phyloP scores from a whole-genome alignment of 1,284 basidiomycete genomes.

The Agroathelia rolfsii region DNA sequence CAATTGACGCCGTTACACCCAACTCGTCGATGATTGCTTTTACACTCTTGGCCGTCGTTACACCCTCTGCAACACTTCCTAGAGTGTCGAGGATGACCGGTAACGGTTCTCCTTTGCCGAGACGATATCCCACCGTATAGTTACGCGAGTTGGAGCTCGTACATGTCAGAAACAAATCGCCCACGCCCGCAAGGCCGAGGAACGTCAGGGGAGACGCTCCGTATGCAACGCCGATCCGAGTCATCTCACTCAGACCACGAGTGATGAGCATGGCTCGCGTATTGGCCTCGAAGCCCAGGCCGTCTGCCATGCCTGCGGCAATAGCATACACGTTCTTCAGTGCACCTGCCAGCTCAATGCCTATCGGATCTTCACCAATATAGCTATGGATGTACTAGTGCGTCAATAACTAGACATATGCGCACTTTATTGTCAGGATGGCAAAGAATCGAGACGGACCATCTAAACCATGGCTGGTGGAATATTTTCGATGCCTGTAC shows the following conservation, averaged over 20 bases:
- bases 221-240: constrained; percentile 73
- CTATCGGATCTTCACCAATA: constrained; percentile 73
- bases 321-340: constrained; percentile 92
- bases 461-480: constrained; percentile 82
- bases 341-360: constrained; percentile 81
- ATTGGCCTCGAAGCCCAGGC: constrained; percentile 83
- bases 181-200: constrained; percentile 70
- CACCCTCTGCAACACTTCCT: constrained; percentile 79
- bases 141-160: constrained; percentile 75
- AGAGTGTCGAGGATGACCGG: constrained; percentile 64
- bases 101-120: constrained; percentile 68
- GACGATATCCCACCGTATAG: constrained; percentile 73
- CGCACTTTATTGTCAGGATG: constrained; percentile 3
- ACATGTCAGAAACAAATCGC: constrained; percentile 77
- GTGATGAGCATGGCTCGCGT: constrained; percentile 83
- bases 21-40: constrained; percentile 65
- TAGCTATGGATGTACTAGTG: constrained; percentile 45
- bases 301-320: constrained; percentile 82
- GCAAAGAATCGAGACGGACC: constrained; percentile 33
- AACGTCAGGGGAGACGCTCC: constrained; percentile 81
- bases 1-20: constrained; percentile 64
- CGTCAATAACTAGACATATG: constrained; percentile 4
- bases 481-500: constrained; percentile 61
- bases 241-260: constrained; percentile 77
- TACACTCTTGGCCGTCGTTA: constrained; percentile 67